These are phyloP conservation scores for Verticillium nonalfalfae DNA, from an alignment of 2,329 filamentous ascomycete genomes.

Conservation along the genomic window DNA sequence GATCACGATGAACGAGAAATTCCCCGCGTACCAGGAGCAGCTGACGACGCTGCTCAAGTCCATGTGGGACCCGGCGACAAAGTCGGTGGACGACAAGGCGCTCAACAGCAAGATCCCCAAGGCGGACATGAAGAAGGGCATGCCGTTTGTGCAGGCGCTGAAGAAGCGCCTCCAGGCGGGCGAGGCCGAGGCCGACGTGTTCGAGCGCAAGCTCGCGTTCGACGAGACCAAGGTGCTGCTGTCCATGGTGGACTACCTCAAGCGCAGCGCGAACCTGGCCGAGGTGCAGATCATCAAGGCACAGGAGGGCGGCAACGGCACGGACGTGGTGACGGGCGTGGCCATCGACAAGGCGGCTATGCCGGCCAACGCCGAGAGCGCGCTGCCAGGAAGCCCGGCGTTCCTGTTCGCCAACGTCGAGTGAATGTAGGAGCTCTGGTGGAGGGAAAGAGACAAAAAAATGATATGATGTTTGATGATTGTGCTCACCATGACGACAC, in stretches of 20 bases:
- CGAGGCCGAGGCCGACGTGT: slow-evolving; percentile 59
- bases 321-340: slow-evolving; percentile 42
- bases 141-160: slow-evolving; percentile 87
- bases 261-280: slow-evolving; percentile 64
- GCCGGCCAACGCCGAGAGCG: slow-evolving; percentile 58
- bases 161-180: slow-evolving; percentile 77
- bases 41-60: slow-evolving; percentile 52
- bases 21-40: slow-evolving; percentile 78
- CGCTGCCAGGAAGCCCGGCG: slow-evolving; percentile 74
- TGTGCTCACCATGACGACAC: neutral
- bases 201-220: slow-evolving; percentile 81
- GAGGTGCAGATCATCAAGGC: slow-evolving; percentile 68
- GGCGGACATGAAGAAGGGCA: slow-evolving; percentile 92
- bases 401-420: slow-evolving; percentile 82
- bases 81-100: slow-evolving; percentile 71
- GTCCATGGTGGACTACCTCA: slow-evolving; percentile 75
- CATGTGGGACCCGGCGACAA: slow-evolving; percentile 55
- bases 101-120: slow-evolving; percentile 75
- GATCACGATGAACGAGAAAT: slow-evolving; percentile 73
- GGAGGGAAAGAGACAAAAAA: neutral
- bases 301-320: slow-evolving; percentile 58
- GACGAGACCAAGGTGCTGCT: slow-evolving; percentile 71
- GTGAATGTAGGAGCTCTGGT: neutral
- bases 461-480: slow-evolving; percentile 2
- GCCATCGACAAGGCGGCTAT: slow-evolving; percentile 54